Evolutionary conservation across 495 filamentous ascomycete genomes (phyloP).

Genomic region (Melanomma pulvis-pyrius): DNA sequence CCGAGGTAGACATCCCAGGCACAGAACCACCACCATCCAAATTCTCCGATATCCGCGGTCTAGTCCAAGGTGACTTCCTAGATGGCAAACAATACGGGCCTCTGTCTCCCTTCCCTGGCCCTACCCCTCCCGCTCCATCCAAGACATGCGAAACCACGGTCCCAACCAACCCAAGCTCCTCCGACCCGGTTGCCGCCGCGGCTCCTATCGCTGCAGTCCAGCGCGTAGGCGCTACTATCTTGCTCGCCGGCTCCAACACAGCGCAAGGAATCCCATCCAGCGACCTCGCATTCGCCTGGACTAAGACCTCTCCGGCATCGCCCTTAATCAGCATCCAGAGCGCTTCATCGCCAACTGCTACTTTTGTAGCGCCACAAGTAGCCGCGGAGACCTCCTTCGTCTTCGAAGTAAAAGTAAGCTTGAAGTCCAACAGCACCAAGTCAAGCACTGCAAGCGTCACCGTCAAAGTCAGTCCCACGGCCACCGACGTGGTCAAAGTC

Average conservation of each 20-base stretch:
- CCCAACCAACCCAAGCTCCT: not conserved
- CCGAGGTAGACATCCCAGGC: constrained; percentile 41
- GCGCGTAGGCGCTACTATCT: constrained; percentile 17
- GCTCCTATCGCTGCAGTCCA: constrained; percentile 5
- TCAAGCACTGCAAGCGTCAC: constrained; percentile 14
- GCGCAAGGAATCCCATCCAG: constrained; percentile 4
- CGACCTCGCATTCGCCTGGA: constrained; percentile 31
- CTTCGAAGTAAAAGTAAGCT: constrained; percentile 20
- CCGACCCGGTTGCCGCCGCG: constrained; percentile 7
- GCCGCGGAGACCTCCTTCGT: constrained; percentile 16
- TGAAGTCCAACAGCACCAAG: constrained; percentile 23
- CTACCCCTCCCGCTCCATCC: constrained; percentile 20
- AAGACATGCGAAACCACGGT: constrained; percentile 14
- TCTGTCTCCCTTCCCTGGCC: constrained; percentile 40
- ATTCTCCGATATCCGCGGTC: constrained; percentile 35
- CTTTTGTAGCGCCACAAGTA: constrained; percentile 23
- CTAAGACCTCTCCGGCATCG: constrained; percentile 6
- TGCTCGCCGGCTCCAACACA: constrained; percentile 30
- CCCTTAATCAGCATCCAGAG: constrained; percentile 27
- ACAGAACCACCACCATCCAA: constrained; percentile 38
- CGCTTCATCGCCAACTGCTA: constrained; percentile 16
- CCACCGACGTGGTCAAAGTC: constrained; percentile 23
- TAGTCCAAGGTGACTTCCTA: constrained; percentile 37
- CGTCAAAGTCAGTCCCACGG: constrained; percentile 17
- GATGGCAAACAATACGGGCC: constrained; percentile 38